Conservation (phyloP, 2,329 filamentous ascomycete genomes). For the Trichoderma semiorbis region DNA sequence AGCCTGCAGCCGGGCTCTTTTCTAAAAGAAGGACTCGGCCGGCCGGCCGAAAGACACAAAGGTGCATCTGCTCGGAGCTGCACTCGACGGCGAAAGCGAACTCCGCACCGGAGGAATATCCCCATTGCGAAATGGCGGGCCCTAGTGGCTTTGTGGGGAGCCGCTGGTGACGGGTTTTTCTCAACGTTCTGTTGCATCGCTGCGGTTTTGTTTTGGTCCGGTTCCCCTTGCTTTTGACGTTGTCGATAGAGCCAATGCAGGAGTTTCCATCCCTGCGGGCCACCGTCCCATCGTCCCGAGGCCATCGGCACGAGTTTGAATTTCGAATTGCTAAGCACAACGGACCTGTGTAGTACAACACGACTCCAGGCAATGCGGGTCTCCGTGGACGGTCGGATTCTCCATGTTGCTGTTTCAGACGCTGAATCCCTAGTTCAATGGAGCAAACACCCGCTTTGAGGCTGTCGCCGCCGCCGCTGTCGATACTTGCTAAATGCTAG, state of each 20-base stretch:
- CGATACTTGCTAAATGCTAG: not conserved
- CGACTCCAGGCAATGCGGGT: not conserved
- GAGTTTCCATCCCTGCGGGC: not conserved
- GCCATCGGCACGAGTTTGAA: not conserved
- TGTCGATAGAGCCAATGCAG: not conserved
- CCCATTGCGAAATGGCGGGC: slow-evolving; percentile 15
- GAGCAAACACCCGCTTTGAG: slow-evolving; percentile 15
- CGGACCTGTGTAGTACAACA: not conserved
- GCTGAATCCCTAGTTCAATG: slow-evolving; percentile 3
- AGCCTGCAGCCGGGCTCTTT: slow-evolving; percentile 2
- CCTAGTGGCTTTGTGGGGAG: slow-evolving; percentile 4
- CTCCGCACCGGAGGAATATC: slow-evolving; percentile 17
- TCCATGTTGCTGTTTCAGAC: slow-evolving; percentile 7
- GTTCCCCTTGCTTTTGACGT: not conserved
- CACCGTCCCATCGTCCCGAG: not conserved
- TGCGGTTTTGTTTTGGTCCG: not conserved
- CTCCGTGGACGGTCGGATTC: not conserved
- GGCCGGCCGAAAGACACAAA: not conserved
- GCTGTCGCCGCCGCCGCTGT: not conserved
- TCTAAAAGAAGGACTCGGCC: slow-evolving; percentile 9
- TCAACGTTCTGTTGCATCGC: not conserved
- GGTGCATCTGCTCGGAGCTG: not conserved
- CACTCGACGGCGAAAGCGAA: slow-evolving; percentile 6
- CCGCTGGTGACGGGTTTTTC: not conserved
- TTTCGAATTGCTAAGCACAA: not conserved